Conservation (phyloP, 176 grass and related monocot genomes). For the Zoysia japonica region DNA sequence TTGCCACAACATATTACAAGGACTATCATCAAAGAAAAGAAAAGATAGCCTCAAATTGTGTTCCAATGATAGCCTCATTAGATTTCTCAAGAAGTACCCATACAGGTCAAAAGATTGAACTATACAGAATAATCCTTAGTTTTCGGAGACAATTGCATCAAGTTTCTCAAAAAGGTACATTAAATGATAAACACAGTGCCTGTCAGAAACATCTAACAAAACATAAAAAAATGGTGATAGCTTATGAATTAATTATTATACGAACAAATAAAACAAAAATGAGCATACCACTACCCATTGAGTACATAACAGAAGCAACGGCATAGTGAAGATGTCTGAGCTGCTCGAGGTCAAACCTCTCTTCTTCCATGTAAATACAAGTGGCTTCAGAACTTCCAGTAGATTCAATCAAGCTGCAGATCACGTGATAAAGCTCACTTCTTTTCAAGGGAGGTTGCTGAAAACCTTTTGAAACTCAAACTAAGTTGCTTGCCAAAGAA, state of each 20-base stretch:
- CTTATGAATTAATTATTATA: conserved; percentile 51
- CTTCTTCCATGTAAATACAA: conserved; percentile 32
- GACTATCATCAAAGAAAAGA: neutral
- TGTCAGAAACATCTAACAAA: conserved; percentile 36
- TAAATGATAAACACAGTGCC: conserved; percentile 25
- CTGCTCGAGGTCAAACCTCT: conserved; percentile 8
- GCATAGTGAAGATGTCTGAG: conserved; percentile 10
- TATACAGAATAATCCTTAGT: conserved; percentile 39
- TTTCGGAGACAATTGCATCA: neutral
- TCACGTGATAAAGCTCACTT: conserved; percentile 1
- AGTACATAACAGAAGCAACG: conserved; percentile 34
- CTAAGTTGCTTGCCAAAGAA: conserved; percentile 58
- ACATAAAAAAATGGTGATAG: conserved; percentile 50
- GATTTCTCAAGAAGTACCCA: neutral
- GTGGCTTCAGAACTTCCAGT: conserved; percentile 24
- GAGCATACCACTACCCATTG: conserved; percentile 40
- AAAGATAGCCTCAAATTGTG: neutral
- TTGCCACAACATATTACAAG: conserved; percentile 20
- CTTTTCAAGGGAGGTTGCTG: conserved; percentile 7
- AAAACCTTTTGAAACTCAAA: conserved; percentile 40
- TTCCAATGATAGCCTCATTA: neutral
- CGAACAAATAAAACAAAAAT: conserved; percentile 42
- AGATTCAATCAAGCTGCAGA: conserved; percentile 8
- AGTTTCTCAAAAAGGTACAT: conserved; percentile 13
- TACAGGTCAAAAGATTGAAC: conserved; percentile 18